Evolutionary conservation across 352 stramenopile genomes (phyloP).

Genomic region (Phytophthora melonis): DNA sequence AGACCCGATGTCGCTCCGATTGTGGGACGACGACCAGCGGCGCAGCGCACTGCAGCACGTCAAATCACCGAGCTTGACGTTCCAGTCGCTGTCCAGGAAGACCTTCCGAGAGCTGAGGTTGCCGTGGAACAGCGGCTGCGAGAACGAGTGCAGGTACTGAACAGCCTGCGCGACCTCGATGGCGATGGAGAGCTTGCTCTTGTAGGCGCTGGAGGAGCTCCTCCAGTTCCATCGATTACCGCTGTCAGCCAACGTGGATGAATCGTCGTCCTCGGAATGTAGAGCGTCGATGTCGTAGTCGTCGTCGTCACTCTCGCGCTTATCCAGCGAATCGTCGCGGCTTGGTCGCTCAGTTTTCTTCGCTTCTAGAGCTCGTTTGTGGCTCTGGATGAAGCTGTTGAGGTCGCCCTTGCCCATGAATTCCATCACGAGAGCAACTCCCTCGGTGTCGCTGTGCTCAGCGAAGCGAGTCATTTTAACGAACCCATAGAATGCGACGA

Average conservation of each 20-base stretch:
- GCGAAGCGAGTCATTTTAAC: conserved; percentile 12
- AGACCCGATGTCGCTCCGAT: conserved; percentile 13
- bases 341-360: conserved; percentile 3
- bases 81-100: conserved; percentile 48
- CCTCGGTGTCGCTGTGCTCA: conserved; percentile 6
- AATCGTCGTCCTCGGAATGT: conserved; percentile 5
- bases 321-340: conserved; percentile 2
- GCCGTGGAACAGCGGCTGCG: conserved; percentile 47
- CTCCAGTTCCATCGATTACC: conserved; percentile 39
- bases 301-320: conserved; percentile 3
- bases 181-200: conserved; percentile 53
- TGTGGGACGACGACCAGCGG: conserved; percentile 46
- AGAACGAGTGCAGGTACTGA: conserved; percentile 60
- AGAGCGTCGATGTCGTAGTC: conserved; percentile 17
- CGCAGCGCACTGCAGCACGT: conserved; percentile 52
- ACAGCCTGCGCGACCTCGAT: conserved; percentile 51
- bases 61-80: conserved; percentile 55
- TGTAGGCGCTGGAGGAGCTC: conserved; percentile 29
- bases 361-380: conserved; percentile 31
- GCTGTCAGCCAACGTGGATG: background rate
- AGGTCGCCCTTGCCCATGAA: conserved; percentile 49
- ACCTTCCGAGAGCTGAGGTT: conserved; percentile 59
- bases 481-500: conserved; percentile 44
- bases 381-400: conserved; percentile 46
- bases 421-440: conserved; percentile 52